A percentile compares a stretch with the other conserved stretches of the same genome.
phyloP scores from a whole-genome alignment of 345 rosid species.

The Citrus cavaleriei region DNA sequence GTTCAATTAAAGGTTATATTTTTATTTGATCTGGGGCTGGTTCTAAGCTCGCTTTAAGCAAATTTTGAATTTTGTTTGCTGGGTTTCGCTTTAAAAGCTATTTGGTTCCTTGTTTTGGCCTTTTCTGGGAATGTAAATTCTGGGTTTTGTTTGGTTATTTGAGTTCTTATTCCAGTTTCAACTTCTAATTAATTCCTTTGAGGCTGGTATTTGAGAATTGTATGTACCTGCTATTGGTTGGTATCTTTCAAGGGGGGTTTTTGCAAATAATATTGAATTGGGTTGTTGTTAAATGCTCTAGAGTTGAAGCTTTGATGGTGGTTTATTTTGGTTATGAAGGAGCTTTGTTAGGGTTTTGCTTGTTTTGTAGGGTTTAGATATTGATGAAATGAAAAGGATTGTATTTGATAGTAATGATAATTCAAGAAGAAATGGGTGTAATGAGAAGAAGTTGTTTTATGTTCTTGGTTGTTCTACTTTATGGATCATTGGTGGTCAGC shows the following conservation, averaged over 20 bases:
- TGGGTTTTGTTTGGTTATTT: constrained; percentile 22
- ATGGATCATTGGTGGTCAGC: constrained; percentile 33
- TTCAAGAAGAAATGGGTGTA: constrained; percentile 30
- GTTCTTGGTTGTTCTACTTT: constrained; percentile 36
- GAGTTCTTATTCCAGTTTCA: constrained; percentile 12
- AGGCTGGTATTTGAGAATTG: constrained; percentile 3
- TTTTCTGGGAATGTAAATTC: constrained; percentile 10
- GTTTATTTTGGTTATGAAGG: not conserved
- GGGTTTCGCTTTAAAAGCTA: constrained; percentile 1
- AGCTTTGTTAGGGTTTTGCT: constrained; percentile 16
- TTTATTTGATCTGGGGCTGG: constrained; percentile 4
- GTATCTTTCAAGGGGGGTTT: not conserved
- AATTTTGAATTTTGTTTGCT: not conserved
- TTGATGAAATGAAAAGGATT: constrained; percentile 38
- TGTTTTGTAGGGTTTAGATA: constrained; percentile 21
- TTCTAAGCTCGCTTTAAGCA: not conserved
- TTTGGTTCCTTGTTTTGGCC: constrained; percentile 16
- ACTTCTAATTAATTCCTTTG: constrained; percentile 5
- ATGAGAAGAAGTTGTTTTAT: constrained; percentile 20
- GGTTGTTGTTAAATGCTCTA: not conserved
- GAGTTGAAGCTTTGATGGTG: constrained; percentile 13
- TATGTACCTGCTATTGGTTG: not conserved
- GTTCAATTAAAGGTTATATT: not conserved
- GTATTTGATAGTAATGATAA: constrained; percentile 15
- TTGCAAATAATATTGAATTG: not conserved